A percentile compares a stretch with the other conserved stretches of the same genome.
Evolutionary conservation across 441 rosid genomes (phyloP).

Genomic region (Erodium moschatum): DNA sequence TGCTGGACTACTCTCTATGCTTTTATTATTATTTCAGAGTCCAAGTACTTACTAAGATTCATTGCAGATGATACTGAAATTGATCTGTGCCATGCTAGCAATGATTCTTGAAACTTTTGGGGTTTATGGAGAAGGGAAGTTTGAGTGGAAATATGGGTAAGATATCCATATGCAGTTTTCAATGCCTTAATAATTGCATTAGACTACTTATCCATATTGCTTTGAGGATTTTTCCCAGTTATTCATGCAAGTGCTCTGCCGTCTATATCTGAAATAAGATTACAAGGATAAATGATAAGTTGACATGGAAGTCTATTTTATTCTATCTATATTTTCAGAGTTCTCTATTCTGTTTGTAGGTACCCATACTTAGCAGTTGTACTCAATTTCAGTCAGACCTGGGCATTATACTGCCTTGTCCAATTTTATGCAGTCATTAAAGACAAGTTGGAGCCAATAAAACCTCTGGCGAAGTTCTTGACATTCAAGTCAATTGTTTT

Average conservation of each 20-base stretch:
- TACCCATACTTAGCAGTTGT: conserved; percentile 91
- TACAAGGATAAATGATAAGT: neutral
- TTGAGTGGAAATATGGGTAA: conserved; percentile 90
- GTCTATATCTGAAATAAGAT: neutral
- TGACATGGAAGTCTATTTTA: neutral
- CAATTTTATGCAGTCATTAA: conserved; percentile 83
- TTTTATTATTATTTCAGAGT: conserved; percentile 12
- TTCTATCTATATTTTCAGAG: neutral
- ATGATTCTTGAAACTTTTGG: conserved; percentile 87
- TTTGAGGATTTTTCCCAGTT: neutral
- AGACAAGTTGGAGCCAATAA: conserved; percentile 76
- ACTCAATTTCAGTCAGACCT: conserved; percentile 90
- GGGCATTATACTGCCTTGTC: conserved; percentile 93
- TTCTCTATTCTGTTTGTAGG: conserved; percentile 35
- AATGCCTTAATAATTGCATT: conserved; percentile 4
- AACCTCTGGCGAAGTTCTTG: conserved; percentile 84
- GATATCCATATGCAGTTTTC: conserved; percentile 14
- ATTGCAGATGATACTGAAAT: conserved; percentile 73
- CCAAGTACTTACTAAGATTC: conserved; percentile 17
- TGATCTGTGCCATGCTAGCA: conserved; percentile 84
- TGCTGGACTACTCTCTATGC: neutral
- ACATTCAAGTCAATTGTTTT: conserved; percentile 89
- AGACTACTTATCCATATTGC: neutral
- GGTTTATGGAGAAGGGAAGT: conserved; percentile 94
- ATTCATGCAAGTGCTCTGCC: neutral